Evolutionary conservation across 2,329 filamentous ascomycete species (phyloP).

Genomic region (Periconia sp.): DNA sequence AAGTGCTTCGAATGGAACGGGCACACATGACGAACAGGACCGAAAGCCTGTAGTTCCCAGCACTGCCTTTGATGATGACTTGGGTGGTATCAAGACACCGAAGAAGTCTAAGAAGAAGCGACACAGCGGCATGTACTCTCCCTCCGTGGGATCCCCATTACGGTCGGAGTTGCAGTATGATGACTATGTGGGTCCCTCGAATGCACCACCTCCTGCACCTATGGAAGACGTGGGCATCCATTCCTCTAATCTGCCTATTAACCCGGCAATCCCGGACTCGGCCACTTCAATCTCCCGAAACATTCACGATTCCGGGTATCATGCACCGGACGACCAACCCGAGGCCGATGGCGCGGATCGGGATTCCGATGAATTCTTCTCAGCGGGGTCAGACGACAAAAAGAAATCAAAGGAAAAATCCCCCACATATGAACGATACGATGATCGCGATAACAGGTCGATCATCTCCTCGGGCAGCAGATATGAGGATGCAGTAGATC

Average conservation of each 20-base stretch:
- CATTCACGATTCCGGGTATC: constrained; percentile 36
- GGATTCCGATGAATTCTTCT: constrained; percentile 39
- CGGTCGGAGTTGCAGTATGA: constrained; percentile 48
- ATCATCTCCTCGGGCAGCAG: constrained; percentile 27
- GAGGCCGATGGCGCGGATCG: constrained; percentile 21
- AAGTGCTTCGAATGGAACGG: constrained; percentile 9
- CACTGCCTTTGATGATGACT: constrained; percentile 35
- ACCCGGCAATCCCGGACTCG: constrained; percentile 14
- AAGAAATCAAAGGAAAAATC: constrained; percentile 22
- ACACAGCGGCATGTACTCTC: constrained; percentile 45
- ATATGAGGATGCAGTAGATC: constrained; percentile 32
- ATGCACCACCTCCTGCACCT: constrained; percentile 5
- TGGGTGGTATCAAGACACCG: constrained; percentile 40
- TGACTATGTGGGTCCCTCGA: constrained; percentile 42
- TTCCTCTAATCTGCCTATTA: constrained; percentile 16
- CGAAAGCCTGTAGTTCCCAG: constrained; percentile 28
- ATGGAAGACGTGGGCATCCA: constrained; percentile 18
- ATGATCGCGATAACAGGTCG: constrained; percentile 16
- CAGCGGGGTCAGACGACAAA: constrained; percentile 33
- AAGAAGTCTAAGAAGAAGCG: constrained; percentile 49
- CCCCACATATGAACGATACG: constrained; percentile 17
- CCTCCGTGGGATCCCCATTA: constrained; percentile 47
- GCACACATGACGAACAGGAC: constrained; percentile 17
- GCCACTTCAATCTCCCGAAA: constrained; percentile 16
- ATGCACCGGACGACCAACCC: constrained; percentile 32